phyloP scores from a whole-genome alignment of 768 basidiomycete genomes.

The Amyloporia xantha region DNA sequence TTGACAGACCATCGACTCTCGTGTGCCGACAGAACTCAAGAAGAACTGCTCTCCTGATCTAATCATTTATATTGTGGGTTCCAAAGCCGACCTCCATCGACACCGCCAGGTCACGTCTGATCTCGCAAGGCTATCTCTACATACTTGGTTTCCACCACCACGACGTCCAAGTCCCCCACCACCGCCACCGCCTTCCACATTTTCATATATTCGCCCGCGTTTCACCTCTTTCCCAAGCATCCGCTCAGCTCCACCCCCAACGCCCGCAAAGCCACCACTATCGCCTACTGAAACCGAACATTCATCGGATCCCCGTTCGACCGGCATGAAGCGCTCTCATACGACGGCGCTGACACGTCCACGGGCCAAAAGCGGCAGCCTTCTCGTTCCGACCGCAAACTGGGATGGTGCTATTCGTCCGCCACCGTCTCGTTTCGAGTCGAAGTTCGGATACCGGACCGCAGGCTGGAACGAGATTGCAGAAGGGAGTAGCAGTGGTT shows the following conservation, averaged over 20 bases:
- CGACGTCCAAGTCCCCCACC: constrained; percentile 56
- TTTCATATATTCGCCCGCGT: constrained; percentile 72
- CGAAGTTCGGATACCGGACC: constrained; percentile 45
- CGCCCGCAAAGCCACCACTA: constrained; percentile 39
- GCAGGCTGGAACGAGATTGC: constrained; percentile 50
- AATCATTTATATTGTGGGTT: constrained; percentile 92
- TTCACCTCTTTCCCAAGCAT: constrained; percentile 68
- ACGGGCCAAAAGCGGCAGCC: constrained; percentile 36
- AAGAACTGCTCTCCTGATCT: constrained; percentile 85
- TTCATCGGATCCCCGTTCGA: constrained; percentile 40
- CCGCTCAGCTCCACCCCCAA: constrained; percentile 53
- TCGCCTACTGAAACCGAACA: constrained; percentile 61
- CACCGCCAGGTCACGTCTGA: constrained; percentile 76
- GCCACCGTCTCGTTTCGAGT: constrained; percentile 44
- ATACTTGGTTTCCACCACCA: constrained; percentile 85
- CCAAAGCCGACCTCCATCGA: constrained; percentile 76
- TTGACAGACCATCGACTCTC: not conserved
- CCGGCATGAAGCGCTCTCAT: constrained; percentile 32
- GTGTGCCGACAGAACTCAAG: constrained; percentile 58
- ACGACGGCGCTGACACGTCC: constrained; percentile 35
- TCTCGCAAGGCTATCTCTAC: constrained; percentile 74
- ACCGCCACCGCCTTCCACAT: constrained; percentile 54
- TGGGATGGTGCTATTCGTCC: constrained; percentile 11
- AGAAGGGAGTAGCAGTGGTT: constrained; percentile 61
- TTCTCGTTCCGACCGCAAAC: constrained; percentile 18